Evolutionary conservation across 306 rosid species (phyloP).

Genomic region (Pterocarpus santalinus): DNA sequence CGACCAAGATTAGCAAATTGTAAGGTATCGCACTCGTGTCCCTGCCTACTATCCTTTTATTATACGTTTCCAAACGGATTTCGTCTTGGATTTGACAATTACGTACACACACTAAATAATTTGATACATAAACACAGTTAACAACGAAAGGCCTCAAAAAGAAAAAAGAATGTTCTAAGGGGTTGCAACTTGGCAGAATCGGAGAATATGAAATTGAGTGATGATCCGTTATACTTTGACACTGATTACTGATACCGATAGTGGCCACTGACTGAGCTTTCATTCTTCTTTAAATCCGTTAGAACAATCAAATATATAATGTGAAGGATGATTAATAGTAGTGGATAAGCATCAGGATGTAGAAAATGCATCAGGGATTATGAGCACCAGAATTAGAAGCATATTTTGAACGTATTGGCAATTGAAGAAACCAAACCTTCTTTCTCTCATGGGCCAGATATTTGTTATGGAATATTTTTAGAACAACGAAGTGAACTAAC

Average conservation of each 20-base stretch:
- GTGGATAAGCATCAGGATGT: not conserved
- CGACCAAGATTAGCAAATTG: not conserved
- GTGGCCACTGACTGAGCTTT: not conserved
- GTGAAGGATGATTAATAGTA: not conserved
- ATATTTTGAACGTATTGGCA: not conserved
- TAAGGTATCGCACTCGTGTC: too few species aligned
- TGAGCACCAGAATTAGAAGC: not conserved
- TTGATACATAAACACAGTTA: not conserved
- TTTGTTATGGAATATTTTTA: too few species aligned
- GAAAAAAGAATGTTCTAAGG: not conserved
- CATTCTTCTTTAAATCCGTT: not conserved
- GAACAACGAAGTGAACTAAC: too few species aligned
- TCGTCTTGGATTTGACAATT: not conserved
- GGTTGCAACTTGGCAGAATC: not conserved
- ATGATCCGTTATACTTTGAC: not conserved
- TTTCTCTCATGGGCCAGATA: not conserved
- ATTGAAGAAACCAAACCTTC: not conserved
- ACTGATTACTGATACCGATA: not conserved
- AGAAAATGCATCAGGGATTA: not conserved
- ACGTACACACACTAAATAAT: not conserved
- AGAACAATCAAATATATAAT: not conserved
- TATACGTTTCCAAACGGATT: not conserved
- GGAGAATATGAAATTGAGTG: conserved; percentile 1
- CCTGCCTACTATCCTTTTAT: too few species aligned
- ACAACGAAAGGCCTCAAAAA: not conserved